phyloP scores from a whole-genome alignment of 108 stramenopile species.

The Aureococcus anophagefferens region DNA sequence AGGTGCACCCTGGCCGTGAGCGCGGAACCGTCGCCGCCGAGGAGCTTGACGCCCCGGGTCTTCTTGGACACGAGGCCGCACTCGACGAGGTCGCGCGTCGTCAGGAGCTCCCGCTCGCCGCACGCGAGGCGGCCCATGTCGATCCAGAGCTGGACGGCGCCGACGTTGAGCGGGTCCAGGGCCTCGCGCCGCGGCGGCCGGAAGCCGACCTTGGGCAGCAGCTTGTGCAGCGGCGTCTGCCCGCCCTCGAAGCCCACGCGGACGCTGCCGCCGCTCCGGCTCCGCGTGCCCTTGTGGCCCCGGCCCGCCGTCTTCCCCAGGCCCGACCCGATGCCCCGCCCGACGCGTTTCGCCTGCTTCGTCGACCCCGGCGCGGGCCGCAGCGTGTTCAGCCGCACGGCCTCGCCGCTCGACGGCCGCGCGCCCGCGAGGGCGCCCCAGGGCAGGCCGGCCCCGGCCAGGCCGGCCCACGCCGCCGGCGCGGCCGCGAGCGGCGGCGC shows the following conservation, averaged over 20 bases:
- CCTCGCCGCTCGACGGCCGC: too few relatives aligned
- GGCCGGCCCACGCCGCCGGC: too few relatives aligned
- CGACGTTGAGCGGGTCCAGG: conserved; percentile 68
- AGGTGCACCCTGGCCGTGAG: conserved; percentile 55
- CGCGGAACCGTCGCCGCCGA: conserved; percentile 53
- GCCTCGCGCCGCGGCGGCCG: conserved; percentile 12
- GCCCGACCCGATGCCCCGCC: conserved; percentile 87
- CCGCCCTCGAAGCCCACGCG: conserved; percentile 90
- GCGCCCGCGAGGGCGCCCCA: too few relatives aligned
- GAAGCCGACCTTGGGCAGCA: conserved; percentile 93
- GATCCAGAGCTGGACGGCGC: conserved; percentile 71
- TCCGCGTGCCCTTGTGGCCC: conserved; percentile 93
- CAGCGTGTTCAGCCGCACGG: background rate
- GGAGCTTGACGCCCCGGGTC: conserved; percentile 76
- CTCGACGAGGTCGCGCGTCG: conserved; percentile 77
- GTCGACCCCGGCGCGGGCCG: background rate
- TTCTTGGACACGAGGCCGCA: conserved; percentile 63
- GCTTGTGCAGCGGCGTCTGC: conserved; percentile 88
- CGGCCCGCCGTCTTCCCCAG: conserved; percentile 89
- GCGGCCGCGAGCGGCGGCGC: too few relatives aligned
- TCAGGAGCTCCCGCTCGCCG: conserved; percentile 46
- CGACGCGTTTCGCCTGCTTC: conserved; percentile 58
- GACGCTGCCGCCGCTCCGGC: conserved; percentile 59
- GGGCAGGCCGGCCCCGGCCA: too few relatives aligned
- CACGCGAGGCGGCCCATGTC: conserved; percentile 80